These are phyloP conservation scores for Phytophthora pini DNA, from an alignment of 352 stramenopile species.

Conservation along the genomic window DNA sequence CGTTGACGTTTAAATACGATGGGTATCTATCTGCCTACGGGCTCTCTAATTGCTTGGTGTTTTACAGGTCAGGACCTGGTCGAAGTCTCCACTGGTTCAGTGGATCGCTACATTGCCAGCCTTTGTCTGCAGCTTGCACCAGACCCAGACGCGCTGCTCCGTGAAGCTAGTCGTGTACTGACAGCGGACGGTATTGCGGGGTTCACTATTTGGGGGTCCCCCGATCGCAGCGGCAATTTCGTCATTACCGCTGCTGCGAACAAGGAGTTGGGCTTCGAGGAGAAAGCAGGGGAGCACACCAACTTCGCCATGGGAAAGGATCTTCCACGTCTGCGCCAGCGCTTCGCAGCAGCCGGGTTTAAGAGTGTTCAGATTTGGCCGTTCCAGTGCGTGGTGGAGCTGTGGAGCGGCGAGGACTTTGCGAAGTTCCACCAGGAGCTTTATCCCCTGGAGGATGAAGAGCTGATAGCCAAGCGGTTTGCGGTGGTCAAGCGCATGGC, in stretches of 20 bases:
- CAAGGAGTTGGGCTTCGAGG: constrained; percentile 43
- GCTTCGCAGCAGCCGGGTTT: constrained; percentile 44
- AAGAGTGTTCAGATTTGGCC: constrained; percentile 51
- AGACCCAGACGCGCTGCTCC: constrained; percentile 55
- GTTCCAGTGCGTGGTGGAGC: constrained; percentile 54
- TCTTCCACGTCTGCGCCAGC: constrained; percentile 40
- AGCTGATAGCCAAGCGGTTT: constrained; percentile 30
- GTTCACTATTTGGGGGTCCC: constrained; percentile 65
- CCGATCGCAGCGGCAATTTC: constrained; percentile 54
- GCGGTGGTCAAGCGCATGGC: constrained; percentile 47
- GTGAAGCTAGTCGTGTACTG: constrained; percentile 53
- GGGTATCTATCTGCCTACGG: background rate
- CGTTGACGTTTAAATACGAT: background rate
- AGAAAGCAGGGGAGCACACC: constrained; percentile 33
- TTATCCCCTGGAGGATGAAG: constrained; percentile 40
- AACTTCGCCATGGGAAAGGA: constrained; percentile 63
- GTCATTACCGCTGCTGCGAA: constrained; percentile 25
- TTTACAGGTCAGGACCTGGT: constrained; percentile 49
- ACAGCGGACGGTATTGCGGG: constrained; percentile 44
- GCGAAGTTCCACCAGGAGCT: constrained; percentile 37
- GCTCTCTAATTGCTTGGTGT: constrained; percentile 1
- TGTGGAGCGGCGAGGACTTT: constrained; percentile 54
- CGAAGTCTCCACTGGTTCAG: constrained; percentile 31
- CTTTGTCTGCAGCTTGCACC: constrained; percentile 59
- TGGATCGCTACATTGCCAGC: constrained; percentile 61